phyloP scores from a whole-genome alignment of 1,284 basidiomycete genomes.

The Gymnopus androsaceus region DNA sequence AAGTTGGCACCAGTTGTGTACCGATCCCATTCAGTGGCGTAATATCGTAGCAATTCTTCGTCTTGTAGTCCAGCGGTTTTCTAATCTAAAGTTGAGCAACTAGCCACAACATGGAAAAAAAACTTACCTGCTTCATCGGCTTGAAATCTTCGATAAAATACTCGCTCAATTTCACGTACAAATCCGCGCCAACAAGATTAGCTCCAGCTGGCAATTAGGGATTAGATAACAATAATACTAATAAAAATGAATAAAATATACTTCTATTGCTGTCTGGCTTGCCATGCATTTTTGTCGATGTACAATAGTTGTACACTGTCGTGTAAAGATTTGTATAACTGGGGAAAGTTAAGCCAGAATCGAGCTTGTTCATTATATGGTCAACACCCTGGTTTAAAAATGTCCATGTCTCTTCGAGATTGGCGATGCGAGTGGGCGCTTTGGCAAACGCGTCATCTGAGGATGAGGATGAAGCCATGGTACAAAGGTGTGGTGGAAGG shows the following conservation, averaged over 20 bases:
- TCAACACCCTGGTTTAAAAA: conserved; percentile 89
- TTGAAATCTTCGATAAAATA: conserved; percentile 84
- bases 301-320: conserved; percentile 94
- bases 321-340: conserved; percentile 93
- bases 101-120: not conserved
- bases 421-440: conserved; percentile 7
- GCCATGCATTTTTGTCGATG: conserved; percentile 65
- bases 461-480: conserved; percentile 11
- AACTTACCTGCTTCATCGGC: conserved; percentile 59
- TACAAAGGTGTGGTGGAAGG: not conserved
- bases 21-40: conserved; percentile 92
- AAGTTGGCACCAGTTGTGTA: conserved; percentile 97
- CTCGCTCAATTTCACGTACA: conserved; percentile 84
- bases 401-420: conserved; percentile 61
- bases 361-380: conserved; percentile 88
- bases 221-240: conserved; percentile 11
- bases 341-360: conserved; percentile 86
- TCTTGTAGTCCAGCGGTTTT: conserved; percentile 75
- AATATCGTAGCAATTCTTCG: conserved; percentile 88
- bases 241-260: conserved; percentile 37
- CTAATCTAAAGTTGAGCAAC: conserved; percentile 34
- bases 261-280: conserved; percentile 56
- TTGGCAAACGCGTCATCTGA: conserved; percentile 8
- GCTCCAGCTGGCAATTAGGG: conserved; percentile 65
- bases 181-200: conserved; percentile 89